These are phyloP conservation scores for Cordyceps farinosa DNA, from an alignment of 2,329 filamentous ascomycete species.

Conservation along the genomic window DNA sequence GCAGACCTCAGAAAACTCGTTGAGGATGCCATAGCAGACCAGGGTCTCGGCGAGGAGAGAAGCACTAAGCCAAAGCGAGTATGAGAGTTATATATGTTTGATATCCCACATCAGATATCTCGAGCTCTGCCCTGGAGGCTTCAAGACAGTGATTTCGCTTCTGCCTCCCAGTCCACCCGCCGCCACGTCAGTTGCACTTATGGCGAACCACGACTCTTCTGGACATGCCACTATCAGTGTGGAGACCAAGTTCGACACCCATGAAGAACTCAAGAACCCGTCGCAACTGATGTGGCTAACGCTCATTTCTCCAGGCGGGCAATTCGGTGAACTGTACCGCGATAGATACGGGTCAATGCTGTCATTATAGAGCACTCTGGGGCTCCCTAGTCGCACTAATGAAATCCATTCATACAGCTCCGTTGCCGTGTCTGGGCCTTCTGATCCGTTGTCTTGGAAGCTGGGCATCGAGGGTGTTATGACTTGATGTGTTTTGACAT, in stretches of 20 bases:
- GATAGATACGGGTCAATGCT: conserved; percentile 65
- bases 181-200: conserved; percentile 51
- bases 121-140: conserved; percentile 44
- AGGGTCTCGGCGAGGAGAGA: conserved; percentile 60
- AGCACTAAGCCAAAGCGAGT: conserved; percentile 61
- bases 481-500: conserved; percentile 21
- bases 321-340: conserved; percentile 58
- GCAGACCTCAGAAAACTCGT: conserved; percentile 73
- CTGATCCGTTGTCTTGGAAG: conserved; percentile 41
- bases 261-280: conserved; percentile 53
- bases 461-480: conserved; percentile 29
- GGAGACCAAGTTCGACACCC: conserved; percentile 48
- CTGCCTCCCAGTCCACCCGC: conserved; percentile 41
- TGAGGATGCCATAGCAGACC: conserved; percentile 70
- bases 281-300: conserved; percentile 56
- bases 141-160: conserved; percentile 52
- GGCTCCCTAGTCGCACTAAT: conserved; percentile 61
- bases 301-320: conserved; percentile 26
- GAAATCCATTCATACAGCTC: conserved; percentile 73
- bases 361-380: conserved; percentile 57
- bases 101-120: conserved; percentile 62
- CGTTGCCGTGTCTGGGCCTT: conserved; percentile 57
- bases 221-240: conserved; percentile 42
- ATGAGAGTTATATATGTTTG: conserved; percentile 40
- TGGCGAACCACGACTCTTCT: conserved; percentile 51